phyloP scores from a whole-genome alignment of 805 yeast genomes.

The Metschnikowia shivogae region DNA sequence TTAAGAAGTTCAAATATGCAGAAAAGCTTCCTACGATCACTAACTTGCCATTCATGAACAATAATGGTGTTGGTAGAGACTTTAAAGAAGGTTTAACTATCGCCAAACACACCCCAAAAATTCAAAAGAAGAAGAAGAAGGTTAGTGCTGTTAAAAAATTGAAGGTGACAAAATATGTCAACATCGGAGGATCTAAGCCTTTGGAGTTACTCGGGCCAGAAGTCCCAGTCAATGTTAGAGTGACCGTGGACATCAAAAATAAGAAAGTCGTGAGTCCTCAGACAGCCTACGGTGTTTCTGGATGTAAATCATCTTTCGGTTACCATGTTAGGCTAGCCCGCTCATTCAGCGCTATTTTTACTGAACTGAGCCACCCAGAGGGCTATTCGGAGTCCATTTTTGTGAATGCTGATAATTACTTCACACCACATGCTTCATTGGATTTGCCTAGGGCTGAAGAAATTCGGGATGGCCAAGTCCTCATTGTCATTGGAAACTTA shows the following conservation, averaged over 20 bases:
- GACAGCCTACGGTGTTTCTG: constrained; percentile 63
- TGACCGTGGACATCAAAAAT: constrained; percentile 66
- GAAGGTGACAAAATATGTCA: constrained; percentile 65
- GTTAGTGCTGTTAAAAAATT: constrained; percentile 36
- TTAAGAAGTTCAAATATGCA: constrained; percentile 57
- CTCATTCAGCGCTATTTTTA: constrained; percentile 59
- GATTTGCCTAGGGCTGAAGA: constrained; percentile 18
- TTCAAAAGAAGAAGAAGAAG: constrained; percentile 42
- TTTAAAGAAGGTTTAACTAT: constrained; percentile 65
- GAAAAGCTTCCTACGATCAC: constrained; percentile 65
- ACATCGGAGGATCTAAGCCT: constrained; percentile 61
- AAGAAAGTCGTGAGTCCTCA: constrained; percentile 64
- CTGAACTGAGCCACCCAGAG: constrained; percentile 56
- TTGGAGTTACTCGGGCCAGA: constrained; percentile 52
- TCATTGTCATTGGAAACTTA: constrained; percentile 65
- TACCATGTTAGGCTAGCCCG: constrained; percentile 69
- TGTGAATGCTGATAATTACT: constrained; percentile 66
- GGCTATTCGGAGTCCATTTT: constrained; percentile 71
- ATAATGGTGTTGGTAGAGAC: constrained; percentile 31
- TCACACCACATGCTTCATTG: constrained; percentile 27
- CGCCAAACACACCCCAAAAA: constrained; percentile 36
- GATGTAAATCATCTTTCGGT: constrained; percentile 62
- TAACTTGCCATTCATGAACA: constrained; percentile 69
- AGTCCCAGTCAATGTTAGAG: constrained; percentile 75
- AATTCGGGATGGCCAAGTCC: constrained; percentile 26